Base-by-base conservation (phyloP, 345 rosid species). In the Linum lewisii region DNA sequence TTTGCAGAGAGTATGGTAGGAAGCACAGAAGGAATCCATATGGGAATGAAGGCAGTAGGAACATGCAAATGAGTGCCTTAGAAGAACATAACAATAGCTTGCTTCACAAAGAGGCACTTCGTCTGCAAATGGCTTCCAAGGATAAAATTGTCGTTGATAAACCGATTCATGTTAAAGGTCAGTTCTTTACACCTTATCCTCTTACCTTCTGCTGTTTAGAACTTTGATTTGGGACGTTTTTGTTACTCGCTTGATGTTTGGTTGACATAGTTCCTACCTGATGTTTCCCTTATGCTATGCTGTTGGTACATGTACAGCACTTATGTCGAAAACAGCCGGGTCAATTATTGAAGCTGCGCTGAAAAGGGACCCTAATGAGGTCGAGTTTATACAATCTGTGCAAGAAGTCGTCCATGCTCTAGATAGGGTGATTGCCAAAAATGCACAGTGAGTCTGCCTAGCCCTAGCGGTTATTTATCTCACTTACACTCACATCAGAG, bases 61-160 rank as follows among this genome's bases (percentile, higher is more conserved):
- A 93, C 64, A 93, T 93, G 99, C 97, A 93, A 82, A 93, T 93
- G 97, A 93, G 99, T 80, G 99, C 99, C 23, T 64, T 93, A 60
- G 97, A 93, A 73, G 99, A 93, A 67, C 99, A 93, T 62, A 93
- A 93, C 66, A 93, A 93, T 66, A 93, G 99, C 79, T 81, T 93
- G 83, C 90, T 93, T 68, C 99, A 93, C 77, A 93, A 90, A 72
- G 99, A 93, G 74, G 99, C 99, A 68, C 82, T 93, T 42, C 97
- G 97, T 60, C 95, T 93, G 61, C 99, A 90, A 79, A 85, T 75
- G 75, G 99, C 99, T 58, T 93, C 99, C 37, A 90, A 93, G 77
- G 99, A 93, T 71, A 90, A 90, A 77, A 82, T 84, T 60, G 77
- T 81, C 70, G 85, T 77, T 59, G 97, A 93, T 57, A 93, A 90